Evolutionary conservation across 2,329 filamentous ascomycete species (phyloP), one percentile per base, ranked within the genome.

Genomic region (Calonectria pteridis): DNA sequence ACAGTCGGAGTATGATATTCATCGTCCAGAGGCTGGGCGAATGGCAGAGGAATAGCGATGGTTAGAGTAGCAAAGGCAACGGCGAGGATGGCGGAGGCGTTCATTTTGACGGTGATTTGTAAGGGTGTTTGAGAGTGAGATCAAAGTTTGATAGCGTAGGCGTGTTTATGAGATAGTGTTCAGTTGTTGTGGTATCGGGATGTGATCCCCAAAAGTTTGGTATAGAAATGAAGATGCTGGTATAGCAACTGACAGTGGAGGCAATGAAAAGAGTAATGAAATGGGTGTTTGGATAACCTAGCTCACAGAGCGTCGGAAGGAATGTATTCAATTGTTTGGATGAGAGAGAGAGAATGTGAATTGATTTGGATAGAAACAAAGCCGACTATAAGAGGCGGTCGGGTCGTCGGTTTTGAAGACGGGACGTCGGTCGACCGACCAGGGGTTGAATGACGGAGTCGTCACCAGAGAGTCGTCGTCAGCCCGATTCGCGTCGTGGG

Each of bases 11-110:
- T 28, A 55, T 72, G 69, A 7, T 63, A 37, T 16, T 64, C 64
- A 23, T 37, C 55, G 7, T 55, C 64, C 16, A 53, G 35, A 23
- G 70, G 70, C 64, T 64, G 53, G 37, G 58, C 26, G 37, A 67
- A 67, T 31, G 70, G 70, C 46, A 68, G 35, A 6, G 70, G 70
- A 23, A 68, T 40, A 20, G 64, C 64, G 65, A 59, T 65, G 18
- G 40, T 65, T 26, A 72, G 29, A 26, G 70, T n/a, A 40, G 70
- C 65, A 49, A 66, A 72, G 13, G 65, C 49, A 23, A 67, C 50
- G 49, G 65, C 55, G 49, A 72, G 28, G 37, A 68, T 50, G 46
- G 65, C 58, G 28, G 70, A 72, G 37, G 64, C 70, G 64, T 72
- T 68, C 70, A 72, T 72, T 28, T 68, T 72, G 64, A 53, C 2